phyloP scores from a whole-genome alignment of 148 eudicot genomes.

The Polygonum aviculare region DNA sequence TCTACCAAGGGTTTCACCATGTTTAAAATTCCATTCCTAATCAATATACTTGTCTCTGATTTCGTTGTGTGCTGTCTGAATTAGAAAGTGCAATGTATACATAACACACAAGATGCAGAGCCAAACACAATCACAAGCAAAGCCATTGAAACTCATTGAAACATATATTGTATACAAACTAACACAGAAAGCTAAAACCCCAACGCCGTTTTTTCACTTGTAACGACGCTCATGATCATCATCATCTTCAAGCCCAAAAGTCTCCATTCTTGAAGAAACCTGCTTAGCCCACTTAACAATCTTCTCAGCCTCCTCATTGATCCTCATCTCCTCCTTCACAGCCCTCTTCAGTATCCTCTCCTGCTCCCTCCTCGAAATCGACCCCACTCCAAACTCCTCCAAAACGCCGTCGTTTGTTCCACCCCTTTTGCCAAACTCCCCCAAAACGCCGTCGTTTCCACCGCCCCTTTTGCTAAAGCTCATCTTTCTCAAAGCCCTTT shows the following conservation, averaged over 20 bases:
- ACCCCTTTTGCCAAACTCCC: slow-evolving; percentile 28
- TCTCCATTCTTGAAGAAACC: slow-evolving; percentile 68
- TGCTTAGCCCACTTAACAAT: slow-evolving; percentile 84
- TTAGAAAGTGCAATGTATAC: too few relatives aligned
- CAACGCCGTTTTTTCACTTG: neutral
- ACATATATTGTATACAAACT: too few relatives aligned
- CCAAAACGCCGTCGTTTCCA: slow-evolving; percentile 12
- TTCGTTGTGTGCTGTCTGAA: too few relatives aligned
- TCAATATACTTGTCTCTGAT: too few relatives aligned
- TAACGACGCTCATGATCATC: slow-evolving; percentile 48
- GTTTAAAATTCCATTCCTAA: too few relatives aligned
- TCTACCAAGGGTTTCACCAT: too few relatives aligned
- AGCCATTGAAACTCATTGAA: too few relatives aligned
- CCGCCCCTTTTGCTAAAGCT: slow-evolving; percentile 3
- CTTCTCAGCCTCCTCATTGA: slow-evolving; percentile 75
- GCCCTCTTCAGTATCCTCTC: slow-evolving; percentile 50
- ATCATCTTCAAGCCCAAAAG: slow-evolving; percentile 49
- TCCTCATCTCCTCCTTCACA: slow-evolving; percentile 61
- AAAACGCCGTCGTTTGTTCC: slow-evolving; percentile 40
- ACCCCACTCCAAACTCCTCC: slow-evolving; percentile 36
- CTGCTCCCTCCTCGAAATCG: slow-evolving; percentile 47
- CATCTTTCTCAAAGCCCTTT: slow-evolving; percentile 37
- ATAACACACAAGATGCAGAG: too few relatives aligned
- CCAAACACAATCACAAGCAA: too few relatives aligned
- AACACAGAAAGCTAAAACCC: neutral